Percentiles rank a stretch among this genome's conserved stretches.
Evolutionary conservation across 2,329 filamentous ascomycete species (phyloP).

Genomic region (Drechslerella dactyloides): DNA sequence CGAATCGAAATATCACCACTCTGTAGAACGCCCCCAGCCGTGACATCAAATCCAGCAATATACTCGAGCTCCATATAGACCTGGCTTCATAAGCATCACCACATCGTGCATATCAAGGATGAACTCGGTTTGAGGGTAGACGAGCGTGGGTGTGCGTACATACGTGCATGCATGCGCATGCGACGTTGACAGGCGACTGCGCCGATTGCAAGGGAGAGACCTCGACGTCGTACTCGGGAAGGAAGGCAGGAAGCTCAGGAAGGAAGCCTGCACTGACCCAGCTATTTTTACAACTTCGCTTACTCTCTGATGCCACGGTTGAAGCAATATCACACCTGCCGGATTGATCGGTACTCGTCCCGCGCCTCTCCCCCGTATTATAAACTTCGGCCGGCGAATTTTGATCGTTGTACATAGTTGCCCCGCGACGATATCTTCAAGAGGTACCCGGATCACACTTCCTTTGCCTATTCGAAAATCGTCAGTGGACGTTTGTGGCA

Average conservation of each 20-base stretch:
- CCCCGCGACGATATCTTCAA: too few relatives aligned
- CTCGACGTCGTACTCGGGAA: slow-evolving; percentile 9
- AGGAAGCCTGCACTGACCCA: slow-evolving; percentile 10
- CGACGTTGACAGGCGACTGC: slow-evolving; percentile 5
- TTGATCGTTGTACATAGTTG: too few relatives aligned
- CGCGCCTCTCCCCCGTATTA: too few relatives aligned
- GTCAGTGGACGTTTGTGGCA: background rate
- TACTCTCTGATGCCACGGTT: slow-evolving; percentile 46
- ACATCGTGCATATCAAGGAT: background rate
- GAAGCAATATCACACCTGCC: slow-evolving; percentile 45
- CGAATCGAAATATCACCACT: too few relatives aligned
- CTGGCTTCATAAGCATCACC: background rate
- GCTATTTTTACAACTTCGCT: slow-evolving; percentile 34
- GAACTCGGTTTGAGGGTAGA: background rate
- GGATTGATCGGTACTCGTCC: slow-evolving; percentile 20
- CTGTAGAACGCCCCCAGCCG: background rate
- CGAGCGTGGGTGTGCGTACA: background rate
- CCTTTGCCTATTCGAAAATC: background rate
- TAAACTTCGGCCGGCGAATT: too few relatives aligned
- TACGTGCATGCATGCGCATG: background rate
- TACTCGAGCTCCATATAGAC: background rate
- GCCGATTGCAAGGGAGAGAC: background rate
- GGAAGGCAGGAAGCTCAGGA: background rate
- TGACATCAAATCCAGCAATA: background rate
- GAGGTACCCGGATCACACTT: too few relatives aligned